These are phyloP conservation scores for Trifolium dubium DNA, from an alignment of 306 rosid genomes.

Conservation along the genomic window DNA sequence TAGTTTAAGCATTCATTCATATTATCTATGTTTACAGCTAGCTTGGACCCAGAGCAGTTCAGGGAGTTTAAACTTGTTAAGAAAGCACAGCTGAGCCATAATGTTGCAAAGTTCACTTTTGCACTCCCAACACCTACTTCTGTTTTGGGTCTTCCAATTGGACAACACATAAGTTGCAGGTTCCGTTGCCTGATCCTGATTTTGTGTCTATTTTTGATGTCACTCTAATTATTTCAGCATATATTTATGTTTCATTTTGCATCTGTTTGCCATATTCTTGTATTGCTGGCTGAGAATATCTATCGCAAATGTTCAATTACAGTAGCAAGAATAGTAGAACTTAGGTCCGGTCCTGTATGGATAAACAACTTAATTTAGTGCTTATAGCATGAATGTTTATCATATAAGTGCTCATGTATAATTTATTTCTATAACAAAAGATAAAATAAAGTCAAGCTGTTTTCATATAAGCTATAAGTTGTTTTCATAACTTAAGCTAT, in stretches of 20 bases:
- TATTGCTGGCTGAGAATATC: conserved; percentile 23
- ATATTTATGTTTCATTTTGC: conserved; percentile 24
- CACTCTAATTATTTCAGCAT: background rate
- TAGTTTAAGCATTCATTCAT: conserved; percentile 36
- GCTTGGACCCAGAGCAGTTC: conserved; percentile 78
- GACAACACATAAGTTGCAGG: conserved; percentile 99
- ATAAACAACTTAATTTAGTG: background rate
- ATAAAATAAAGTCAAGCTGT: background rate
- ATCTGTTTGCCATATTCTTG: background rate
- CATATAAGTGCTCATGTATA: background rate
- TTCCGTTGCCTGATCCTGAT: conserved; percentile 42
- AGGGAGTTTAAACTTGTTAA: conserved; percentile 80
- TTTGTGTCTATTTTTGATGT: conserved; percentile 13
- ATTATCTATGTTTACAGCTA: conserved; percentile 48
- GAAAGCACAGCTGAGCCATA: conserved; percentile 87
- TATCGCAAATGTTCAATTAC: background rate
- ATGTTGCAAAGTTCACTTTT: conserved; percentile 93
- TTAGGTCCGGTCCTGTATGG: background rate
- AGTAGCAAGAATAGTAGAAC: background rate
- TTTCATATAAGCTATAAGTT: background rate
- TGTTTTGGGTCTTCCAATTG: conserved; percentile 96
- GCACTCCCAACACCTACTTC: conserved; percentile 79
- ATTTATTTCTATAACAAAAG: background rate
- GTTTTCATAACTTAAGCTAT: background rate
- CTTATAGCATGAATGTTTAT: background rate